These are phyloP conservation scores for Pythium vanterpoolii DNA, from an alignment of 352 stramenopile genomes.

Conservation along the genomic window DNA sequence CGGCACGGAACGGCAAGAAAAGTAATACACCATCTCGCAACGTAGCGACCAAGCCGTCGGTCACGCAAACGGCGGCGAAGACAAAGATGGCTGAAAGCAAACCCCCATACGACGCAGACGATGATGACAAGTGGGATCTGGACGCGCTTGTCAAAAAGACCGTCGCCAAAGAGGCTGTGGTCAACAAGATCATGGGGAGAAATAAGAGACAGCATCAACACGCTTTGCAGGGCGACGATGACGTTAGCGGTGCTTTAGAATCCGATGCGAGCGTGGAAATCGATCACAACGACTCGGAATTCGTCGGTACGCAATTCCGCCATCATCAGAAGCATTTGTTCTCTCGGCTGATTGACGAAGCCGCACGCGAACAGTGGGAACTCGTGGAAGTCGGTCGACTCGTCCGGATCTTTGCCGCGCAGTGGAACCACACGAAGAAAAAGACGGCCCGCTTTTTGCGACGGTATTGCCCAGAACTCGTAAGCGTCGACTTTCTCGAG, in stretches of 20 bases:
- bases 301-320: conserved; percentile 14
- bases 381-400: conserved; percentile 75
- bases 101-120: background rate
- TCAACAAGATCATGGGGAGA: background rate
- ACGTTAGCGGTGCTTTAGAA: background rate
- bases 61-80: background rate
- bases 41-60: background rate
- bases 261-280: background rate
- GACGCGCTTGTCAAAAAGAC: conserved; percentile 16
- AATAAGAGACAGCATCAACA: background rate
- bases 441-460: conserved; percentile 64
- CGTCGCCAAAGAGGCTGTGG: background rate
- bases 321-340: conserved; percentile 39
- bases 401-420: conserved; percentile 69
- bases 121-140: conserved; percentile 24
- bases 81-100: too few relatives aligned
- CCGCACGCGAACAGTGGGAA: conserved; percentile 71
- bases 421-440: conserved; percentile 49
- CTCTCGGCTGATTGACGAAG: conserved; percentile 71
- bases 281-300: background rate
- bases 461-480: conserved; percentile 67
- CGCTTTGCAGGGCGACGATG: background rate
- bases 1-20: background rate
- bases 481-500: conserved; percentile 85
- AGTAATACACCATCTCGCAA: background rate